Evolutionary conservation across 1,284 basidiomycete genomes (phyloP), one percentile per base, ranked within the genome.

Genomic region (Tilletia horrida): DNA sequence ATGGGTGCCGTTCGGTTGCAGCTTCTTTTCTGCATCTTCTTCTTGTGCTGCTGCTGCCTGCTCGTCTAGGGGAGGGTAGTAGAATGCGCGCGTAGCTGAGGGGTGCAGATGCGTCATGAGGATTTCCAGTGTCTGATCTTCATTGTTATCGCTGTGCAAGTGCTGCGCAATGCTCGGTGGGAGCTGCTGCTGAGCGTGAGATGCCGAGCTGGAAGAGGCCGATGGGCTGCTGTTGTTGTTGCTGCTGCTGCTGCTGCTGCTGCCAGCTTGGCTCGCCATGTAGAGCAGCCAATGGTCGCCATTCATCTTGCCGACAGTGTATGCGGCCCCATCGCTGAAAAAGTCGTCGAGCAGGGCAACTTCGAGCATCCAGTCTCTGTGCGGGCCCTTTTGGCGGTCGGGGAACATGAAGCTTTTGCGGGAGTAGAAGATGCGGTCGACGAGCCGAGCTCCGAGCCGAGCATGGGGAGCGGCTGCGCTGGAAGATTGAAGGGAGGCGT

Each of bases 361-460:
- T 84, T 99, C 96, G 69, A 91, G 87, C 74, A 88, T 88, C 96
- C 96, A 99, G 82, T 94, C 92, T 71, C 88, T 87, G 84, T 99
- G 96, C 31, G 95, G 95, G 1, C 93, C 94, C 50, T 86, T 85
- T 82, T 99, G 96, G 57, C 91, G 88, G 82, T 98, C 96, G 18
- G 96, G 96, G 83, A 98, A 98, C 91, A 98, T 97, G 87, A 98
- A 98, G 11, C 91, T 90, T 84, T 98, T 99, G 78, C 95, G 89
- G 62, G 93, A 96, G 85, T 98, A 99, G 85, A 98, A 99, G 66
- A 74, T 74, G 63, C 74, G 72, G 59, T 73, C 67, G 65, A 81
- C 80, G 16, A 75, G 63, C 16, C 67, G 66, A 35, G 78, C 80
- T 3, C 80, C 73, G 27, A 48, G 44, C 21, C 64, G 64, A 4